Base-by-base conservation (phyloP, 495 filamentous ascomycete genomes). In the Penicillium flavigenum region DNA sequence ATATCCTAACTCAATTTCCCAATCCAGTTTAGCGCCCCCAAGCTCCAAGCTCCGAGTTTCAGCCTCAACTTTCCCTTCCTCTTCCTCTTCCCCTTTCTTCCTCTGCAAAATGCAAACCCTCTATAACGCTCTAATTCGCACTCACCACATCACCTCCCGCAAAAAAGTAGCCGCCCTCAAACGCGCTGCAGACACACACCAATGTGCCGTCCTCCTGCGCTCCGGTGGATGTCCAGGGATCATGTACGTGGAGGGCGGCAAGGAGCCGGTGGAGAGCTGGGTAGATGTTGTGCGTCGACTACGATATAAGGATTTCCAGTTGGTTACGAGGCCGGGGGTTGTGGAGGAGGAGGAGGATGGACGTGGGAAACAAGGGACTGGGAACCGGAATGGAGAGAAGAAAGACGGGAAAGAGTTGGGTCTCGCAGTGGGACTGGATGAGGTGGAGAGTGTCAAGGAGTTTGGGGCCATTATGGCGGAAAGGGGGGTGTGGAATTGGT, bases 141-240 rank as follows among this genome's bases (percentile, higher is more conserved):
- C 88, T 5, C 88, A 92, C 66, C 88, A 91, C 72, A 91, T 92
- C 68, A 90, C 88, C 26, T 90, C 87, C 10, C 88, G 88, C 46
- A 89, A 89, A 56, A 92, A 92, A 67, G 81, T 92, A 17, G 78
- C 81, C 11, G 78, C 79, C 12, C 75, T 91, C 20, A 83, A 82
- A 63, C 82, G 84, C 51, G 84, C 86, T 4, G 85, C 88, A 3
- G 72, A 79, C 39, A 70, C 77, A 14, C 70, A 79, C 60, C 67
- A 77, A 57, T 81, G 84, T 64, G 79, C 77, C 32, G 86, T 84
- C 3, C 78, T 91, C 12, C 76, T 90, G 3, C 81, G 88, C 29
- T 85, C 78, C 48, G 86, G 87, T 4, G 81, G 83, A 4, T 82
- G 78, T 44, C 88, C 88, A 0, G 89, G 88, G 9, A 86, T 91